phyloP scores from a whole-genome alignment of 1,139 yeast genomes.

The Blastobotrys illinoisensis region DNA sequence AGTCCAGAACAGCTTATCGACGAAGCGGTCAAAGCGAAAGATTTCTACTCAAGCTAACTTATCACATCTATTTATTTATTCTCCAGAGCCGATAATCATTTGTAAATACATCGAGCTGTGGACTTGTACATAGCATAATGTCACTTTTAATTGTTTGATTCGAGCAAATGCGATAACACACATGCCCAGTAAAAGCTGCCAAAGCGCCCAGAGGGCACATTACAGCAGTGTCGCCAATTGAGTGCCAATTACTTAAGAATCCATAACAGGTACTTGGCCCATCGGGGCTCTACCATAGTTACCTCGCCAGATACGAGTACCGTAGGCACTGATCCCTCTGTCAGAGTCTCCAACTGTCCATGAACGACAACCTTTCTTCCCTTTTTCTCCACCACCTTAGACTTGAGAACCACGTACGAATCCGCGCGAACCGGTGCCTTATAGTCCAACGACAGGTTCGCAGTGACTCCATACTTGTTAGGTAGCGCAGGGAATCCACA shows the following conservation, averaged over 20 bases:
- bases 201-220: too few species aligned
- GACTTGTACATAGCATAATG: too few species aligned
- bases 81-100: constrained; percentile 1
- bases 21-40: constrained; percentile 3
- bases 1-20: background rate
- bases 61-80: constrained; percentile 1
- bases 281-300: constrained; percentile 27
- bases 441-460: constrained; percentile 65
- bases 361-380: constrained; percentile 77
- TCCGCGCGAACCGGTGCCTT: constrained; percentile 58
- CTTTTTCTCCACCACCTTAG: constrained; percentile 56
- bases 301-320: constrained; percentile 22
- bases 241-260: constrained; percentile 13
- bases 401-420: constrained; percentile 60
- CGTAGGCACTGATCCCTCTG: constrained; percentile 9
- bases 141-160: too few species aligned
- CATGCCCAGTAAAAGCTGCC: too few species aligned
- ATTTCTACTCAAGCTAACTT: background rate
- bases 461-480: constrained; percentile 78
- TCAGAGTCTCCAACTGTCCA: constrained; percentile 38
- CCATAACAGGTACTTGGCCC: constrained; percentile 28
- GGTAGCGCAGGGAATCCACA: constrained; percentile 88
- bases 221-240: too few species aligned
- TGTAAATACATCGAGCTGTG: too few species aligned
- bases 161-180: too few species aligned